Evolutionary conservation across 2,329 filamentous ascomycete genomes (phyloP), one percentile per base, ranked within the genome.

Genomic region (Dactylellina cionopaga): DNA sequence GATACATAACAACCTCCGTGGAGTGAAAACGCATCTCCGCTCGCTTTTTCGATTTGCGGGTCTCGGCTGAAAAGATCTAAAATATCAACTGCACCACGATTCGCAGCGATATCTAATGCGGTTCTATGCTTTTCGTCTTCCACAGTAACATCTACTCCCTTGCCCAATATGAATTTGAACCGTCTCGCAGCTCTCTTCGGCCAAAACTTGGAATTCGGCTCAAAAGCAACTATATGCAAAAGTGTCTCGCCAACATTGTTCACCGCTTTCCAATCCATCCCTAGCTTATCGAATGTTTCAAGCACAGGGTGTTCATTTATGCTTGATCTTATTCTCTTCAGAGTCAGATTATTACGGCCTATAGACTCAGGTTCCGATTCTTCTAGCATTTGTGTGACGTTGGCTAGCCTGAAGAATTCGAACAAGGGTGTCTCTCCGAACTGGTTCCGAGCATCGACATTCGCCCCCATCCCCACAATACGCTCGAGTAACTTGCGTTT

Each of bases 191-290:
- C 51, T 25, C 51, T 55, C 15, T 33, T 33, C 2, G 51, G 51
- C 31, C 51, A 55, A 2, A 2, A 24, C 2, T 6, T 22, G 2
- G n/a, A 15, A 4, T 55, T 25, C 11, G 51, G 51, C 6, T 55
- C 9, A 11, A 13, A 25, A n/a, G 51, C 31, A 4, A 55, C 51
- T 2, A 59, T 19, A 22, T 59, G 54, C 10, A 59, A 47, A 27
- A 59, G 54, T 39, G 54, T 59, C 13, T 46, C 39, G 17, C 41
- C 25, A 11, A 17, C 43, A 27, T 49, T 39, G 24, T 60, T 60
- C 17, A 60, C 11, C 11, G 27, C 55, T 9, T 49, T 47, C 55
- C 55, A 60, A 60, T 60, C 55, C 27, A 60, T 49, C 9, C 55
- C 41, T 17, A 22, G 41, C 13, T 15, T 35, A 27, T 60, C 55